Conservation (phyloP, 176 grass and related monocot species). For the Triticum urartu region DNA sequence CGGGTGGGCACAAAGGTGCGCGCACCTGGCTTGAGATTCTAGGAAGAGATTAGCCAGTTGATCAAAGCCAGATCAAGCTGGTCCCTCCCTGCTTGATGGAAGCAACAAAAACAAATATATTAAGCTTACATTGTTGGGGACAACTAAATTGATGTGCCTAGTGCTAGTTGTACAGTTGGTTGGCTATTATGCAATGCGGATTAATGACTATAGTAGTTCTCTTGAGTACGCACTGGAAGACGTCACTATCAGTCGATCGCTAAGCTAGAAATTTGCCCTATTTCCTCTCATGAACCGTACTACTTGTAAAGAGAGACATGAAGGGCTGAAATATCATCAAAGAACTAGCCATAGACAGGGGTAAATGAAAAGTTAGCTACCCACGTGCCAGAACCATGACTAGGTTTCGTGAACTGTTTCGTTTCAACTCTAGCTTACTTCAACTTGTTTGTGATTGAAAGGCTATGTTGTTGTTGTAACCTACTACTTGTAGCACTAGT, state of each 20-base stretch:
- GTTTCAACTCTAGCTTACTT: too few species aligned
- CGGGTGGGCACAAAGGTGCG: neutral
- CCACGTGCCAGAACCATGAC: too few species aligned
- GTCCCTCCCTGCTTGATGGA: neutral
- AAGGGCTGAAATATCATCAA: too few species aligned
- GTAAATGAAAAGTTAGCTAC: too few species aligned
- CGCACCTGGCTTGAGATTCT: neutral
- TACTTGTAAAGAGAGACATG: neutral
- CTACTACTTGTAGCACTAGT: too few species aligned
- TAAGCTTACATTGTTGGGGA: neutral
- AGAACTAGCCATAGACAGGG: too few species aligned
- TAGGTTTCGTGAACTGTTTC: too few species aligned
- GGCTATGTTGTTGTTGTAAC: too few species aligned
- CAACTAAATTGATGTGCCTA: neutral
- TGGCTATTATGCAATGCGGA: neutral
- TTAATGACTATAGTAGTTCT: neutral
- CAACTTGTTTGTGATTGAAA: too few species aligned
- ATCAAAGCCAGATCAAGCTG: neutral
- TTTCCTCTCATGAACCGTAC: conserved; percentile 14
- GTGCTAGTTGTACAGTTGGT: neutral
- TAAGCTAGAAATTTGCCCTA: neutral
- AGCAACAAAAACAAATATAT: neutral
- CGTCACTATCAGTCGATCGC: too few species aligned
- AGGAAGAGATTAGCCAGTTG: neutral
- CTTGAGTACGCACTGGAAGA: neutral